Conservation (phyloP, 1,284 basidiomycete species). For the Heterobasidion irregulare region DNA sequence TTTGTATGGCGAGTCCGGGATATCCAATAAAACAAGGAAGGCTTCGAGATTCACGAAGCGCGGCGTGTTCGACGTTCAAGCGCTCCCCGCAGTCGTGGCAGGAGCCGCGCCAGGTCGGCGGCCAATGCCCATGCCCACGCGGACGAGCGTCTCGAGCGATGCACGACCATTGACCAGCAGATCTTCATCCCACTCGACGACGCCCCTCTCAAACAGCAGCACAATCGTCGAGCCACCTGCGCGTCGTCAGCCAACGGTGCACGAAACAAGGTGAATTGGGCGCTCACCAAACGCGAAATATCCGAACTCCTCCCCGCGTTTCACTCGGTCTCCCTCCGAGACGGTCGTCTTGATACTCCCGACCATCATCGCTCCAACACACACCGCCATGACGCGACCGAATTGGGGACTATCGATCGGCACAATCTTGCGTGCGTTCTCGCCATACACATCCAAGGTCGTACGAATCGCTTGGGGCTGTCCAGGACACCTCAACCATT, state of each 20-base stretch:
- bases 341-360: slow-evolving; percentile 84
- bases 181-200: slow-evolving; percentile 86
- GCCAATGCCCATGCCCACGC: slow-evolving; percentile 85
- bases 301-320: slow-evolving; percentile 85
- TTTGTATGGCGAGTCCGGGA: no score
- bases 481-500: neutral
- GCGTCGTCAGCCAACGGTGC: neutral
- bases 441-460: slow-evolving; percentile 88
- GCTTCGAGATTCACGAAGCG: no score
- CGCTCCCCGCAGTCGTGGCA: neutral
- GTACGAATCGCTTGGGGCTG: slow-evolving; percentile 80
- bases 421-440: slow-evolving; percentile 87
- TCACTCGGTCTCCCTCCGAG: slow-evolving; percentile 72
- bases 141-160: slow-evolving; percentile 81
- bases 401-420: slow-evolving; percentile 83
- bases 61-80: neutral
- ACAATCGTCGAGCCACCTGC: slow-evolving; percentile 87
- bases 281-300: slow-evolving; percentile 88
- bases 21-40: neutral
- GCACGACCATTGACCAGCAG: slow-evolving; percentile 79
- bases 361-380: slow-evolving; percentile 93
- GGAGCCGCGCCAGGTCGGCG: slow-evolving; percentile 13
- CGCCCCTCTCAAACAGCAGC: slow-evolving; percentile 76
- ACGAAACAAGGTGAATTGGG: neutral
- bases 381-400: slow-evolving; percentile 84